A percentile compares a stretch with the other conserved stretches of the same genome.
Evolutionary conservation across 768 basidiomycete genomes (phyloP).

Genomic region (Leccinum fibrillosum): DNA sequence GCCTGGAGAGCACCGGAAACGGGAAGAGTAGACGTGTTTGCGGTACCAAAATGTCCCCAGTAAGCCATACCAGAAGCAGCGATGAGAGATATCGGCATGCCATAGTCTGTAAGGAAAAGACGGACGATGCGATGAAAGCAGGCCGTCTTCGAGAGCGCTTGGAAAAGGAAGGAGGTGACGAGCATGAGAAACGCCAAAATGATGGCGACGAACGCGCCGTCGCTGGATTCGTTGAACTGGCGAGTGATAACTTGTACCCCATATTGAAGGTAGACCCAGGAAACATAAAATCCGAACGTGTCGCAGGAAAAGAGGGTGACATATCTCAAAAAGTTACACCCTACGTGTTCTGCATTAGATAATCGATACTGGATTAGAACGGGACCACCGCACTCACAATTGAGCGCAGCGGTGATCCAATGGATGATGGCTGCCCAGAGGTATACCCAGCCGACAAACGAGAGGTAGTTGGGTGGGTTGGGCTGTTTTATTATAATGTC

Average conservation of each 20-base stretch:
- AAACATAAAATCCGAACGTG: slow-evolving; percentile 91
- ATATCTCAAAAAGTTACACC: slow-evolving; percentile 81
- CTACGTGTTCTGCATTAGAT: slow-evolving; percentile 33
- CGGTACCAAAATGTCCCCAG: slow-evolving; percentile 73
- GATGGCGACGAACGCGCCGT: slow-evolving; percentile 59
- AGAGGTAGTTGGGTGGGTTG: slow-evolving; percentile 71
- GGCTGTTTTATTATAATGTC: slow-evolving; percentile 58
- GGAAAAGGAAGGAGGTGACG: slow-evolving; percentile 70
- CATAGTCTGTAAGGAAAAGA: slow-evolving; percentile 80
- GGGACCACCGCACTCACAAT: slow-evolving; percentile 48
- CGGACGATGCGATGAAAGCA: slow-evolving; percentile 75
- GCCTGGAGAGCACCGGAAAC: slow-evolving; percentile 66
- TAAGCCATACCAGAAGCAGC: slow-evolving; percentile 77
- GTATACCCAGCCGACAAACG: slow-evolving; percentile 92
- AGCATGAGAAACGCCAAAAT: slow-evolving; percentile 80
- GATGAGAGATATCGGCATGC: slow-evolving; percentile 85
- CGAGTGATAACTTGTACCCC: slow-evolving; percentile 81
- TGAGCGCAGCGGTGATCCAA: slow-evolving; percentile 76
- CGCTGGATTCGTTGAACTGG: slow-evolving; percentile 47
- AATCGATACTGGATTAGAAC: background rate
- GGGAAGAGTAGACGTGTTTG: slow-evolving; percentile 65
- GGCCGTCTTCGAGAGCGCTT: slow-evolving; percentile 53
- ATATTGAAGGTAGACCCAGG: slow-evolving; percentile 88
- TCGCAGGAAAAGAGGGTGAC: slow-evolving; percentile 90
- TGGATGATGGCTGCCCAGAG: slow-evolving; percentile 86